Evolutionary conservation across 192 early-diverging fungal species (phyloP), one percentile per base, ranked within the genome.

Genomic region (Coemansia sp.): DNA sequence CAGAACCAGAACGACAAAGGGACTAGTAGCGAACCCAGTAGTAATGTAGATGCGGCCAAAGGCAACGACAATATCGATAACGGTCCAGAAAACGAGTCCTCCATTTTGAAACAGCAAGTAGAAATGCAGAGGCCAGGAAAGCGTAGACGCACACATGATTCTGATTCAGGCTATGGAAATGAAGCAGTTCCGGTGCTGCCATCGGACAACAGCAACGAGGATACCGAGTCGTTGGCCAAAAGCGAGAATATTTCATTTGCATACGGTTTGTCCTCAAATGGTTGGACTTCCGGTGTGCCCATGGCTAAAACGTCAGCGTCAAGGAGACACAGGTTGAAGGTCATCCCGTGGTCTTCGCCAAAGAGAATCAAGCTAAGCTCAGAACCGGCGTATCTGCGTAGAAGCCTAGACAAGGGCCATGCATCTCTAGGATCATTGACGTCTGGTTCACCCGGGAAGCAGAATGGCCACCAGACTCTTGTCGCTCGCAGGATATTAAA

Each of bases 351-450:
- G 62, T 70, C 79, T 0, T 34, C 79, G 8, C 52, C 70, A 21
- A 81, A 81, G 67, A 63, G 79, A 37, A 76, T 81, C 10, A 70
- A 73, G 15, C 68, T 81, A 26, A 51, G 48, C 23, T 23, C 48
- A 26, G 48, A 25, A 25, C 25, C 48, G 26, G 7, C 21, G 3
- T 3, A 51, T 16, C 21, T 26, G 8, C 48, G 48, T 26, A 51
- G 16, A 16, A 23, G 23, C 0, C 21, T 51, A 6, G 16, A 7
- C 48, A 51, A 15, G 4, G 25, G 25, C 0, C 48, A 26, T 15
- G 40, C 40, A 43, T 43, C 40, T 3, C 4, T 18, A 25, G 25
- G 20, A n/a, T 2, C 2, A 18, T 46, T 46, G 43, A 18, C 21
- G 48, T 13, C 48, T 13, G 23, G 25, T 2, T 3, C 6, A 26